Evolutionary conservation across 2,329 filamentous ascomycete species (phyloP), one percentile per base, ranked within the genome.

Genomic region (Aspergillus uvarum): DNA sequence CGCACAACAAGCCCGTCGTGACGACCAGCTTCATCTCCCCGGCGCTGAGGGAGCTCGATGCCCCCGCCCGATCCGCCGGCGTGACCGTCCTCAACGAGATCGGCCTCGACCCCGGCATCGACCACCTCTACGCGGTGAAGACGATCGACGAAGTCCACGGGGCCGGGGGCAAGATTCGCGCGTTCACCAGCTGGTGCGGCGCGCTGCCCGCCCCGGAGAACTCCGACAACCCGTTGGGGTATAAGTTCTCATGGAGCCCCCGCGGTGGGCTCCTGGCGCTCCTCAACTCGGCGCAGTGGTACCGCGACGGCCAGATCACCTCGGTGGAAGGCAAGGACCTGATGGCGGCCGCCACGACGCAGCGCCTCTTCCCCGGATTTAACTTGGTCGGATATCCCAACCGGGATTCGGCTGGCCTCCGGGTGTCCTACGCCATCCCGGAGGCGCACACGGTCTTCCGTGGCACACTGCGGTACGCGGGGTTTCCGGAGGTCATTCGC

Each of bases 81-180:
- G 47, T 59, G 2, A 49, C 48, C 2, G 26, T 55, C 14, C 31
- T 50, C 31, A 51, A 50, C 31, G 57, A 59, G 24, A 55, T 59
- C 24, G 52, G 57, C 3, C 47, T 55, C 2, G 51, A 55, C 19
- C 52, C 57, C 3, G 51, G 57, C 3, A 55, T 59, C 44, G 57
- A 59, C 35, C 57, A 55, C 26, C 57, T 59, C 21, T 59, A 59
- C 47, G 57, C 57, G 29, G 32, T 59, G 4, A 59, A 59, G 47
- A 59, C 57, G 3, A 59, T 55, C 4, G 47, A 59, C 26, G 57
- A 59, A 32, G 57, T 59, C 16, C 57, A 59, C 31, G 16, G 26
- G 2, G 47, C 32, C 12, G 57, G 52, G 11, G 57, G 57, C 6
- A 21, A 55, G 6, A 47, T 59, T 0, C 16, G 12, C 16, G 32